Percentiles rank a stretch among this genome's conserved stretches.
Evolutionary conservation across 305 asterid species (phyloP).

Genomic region (Andrographis paniculata): DNA sequence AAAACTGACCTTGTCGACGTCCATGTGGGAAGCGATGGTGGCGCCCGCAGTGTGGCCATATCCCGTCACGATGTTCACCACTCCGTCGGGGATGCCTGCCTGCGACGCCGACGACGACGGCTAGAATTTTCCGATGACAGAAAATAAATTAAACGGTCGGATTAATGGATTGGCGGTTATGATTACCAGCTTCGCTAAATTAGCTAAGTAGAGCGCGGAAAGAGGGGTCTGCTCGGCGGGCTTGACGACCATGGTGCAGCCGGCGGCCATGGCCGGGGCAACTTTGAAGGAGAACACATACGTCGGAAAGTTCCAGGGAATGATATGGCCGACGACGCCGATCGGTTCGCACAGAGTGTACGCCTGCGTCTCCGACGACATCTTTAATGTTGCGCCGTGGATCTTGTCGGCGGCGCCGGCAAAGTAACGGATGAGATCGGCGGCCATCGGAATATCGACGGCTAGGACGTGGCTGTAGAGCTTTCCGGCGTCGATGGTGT

Average conservation of each 20-base stretch:
- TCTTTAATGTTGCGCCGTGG: neutral
- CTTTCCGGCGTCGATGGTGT: slow-evolving; percentile 57
- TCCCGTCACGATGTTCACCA: neutral
- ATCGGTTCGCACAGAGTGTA: neutral
- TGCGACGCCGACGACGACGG: neutral
- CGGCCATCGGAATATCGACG: slow-evolving; percentile 40
- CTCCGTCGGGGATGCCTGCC: neutral
- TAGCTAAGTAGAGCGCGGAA: neutral
- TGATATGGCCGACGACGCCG: neutral
- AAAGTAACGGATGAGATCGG: slow-evolving; percentile 24
- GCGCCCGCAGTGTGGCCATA: neutral
- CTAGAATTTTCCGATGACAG: no score
- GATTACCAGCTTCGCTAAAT: neutral
- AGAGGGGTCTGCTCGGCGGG: neutral
- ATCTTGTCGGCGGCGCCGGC: neutral
- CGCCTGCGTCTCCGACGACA: neutral
- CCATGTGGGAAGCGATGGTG: neutral
- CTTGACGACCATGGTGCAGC: slow-evolving; percentile 2
- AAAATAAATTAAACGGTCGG: no score
- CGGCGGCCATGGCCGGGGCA: neutral
- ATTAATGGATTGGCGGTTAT: no score
- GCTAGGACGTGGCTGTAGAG: slow-evolving; percentile 23
- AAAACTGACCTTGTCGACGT: neutral
- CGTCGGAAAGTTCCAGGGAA: neutral
- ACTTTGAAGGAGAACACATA: neutral